A percentile compares a stretch with the other conserved stretches of the same genome.
phyloP scores from a whole-genome alignment of 345 rosid genomes.

The Populus davidiana region DNA sequence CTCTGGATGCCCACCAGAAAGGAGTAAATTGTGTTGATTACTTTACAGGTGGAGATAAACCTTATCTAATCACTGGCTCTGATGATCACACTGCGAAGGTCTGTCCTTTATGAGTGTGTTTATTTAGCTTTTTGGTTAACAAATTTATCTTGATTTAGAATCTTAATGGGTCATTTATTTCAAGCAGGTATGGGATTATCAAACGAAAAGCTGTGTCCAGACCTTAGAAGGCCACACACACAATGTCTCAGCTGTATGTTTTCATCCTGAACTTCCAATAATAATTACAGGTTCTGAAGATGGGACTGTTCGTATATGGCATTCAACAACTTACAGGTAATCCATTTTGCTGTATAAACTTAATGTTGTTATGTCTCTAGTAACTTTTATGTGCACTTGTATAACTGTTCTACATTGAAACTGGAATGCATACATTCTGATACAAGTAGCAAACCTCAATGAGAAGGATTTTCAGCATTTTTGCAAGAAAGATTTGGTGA shows the following conservation, averaged over 20 bases:
- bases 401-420: background rate
- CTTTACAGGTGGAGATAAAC: constrained; percentile 94
- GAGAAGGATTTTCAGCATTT: background rate
- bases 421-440: background rate
- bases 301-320: constrained; percentile 81
- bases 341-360: background rate
- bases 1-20: constrained; percentile 92
- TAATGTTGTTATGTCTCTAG: background rate
- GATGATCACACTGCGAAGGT: constrained; percentile 98
- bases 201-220: constrained; percentile 78
- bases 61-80: constrained; percentile 85
- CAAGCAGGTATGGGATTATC: constrained; percentile 78
- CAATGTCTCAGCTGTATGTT: constrained; percentile 77
- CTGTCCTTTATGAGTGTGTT: background rate
- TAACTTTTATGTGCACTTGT: background rate
- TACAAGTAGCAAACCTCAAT: background rate
- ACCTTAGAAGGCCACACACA: constrained; percentile 82
- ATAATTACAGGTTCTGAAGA: constrained; percentile 87
- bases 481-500: background rate
- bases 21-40: constrained; percentile 92
- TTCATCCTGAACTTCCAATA: constrained; percentile 82
- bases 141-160: background rate
- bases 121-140: background rate
- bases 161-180: constrained; percentile 1
- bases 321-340: constrained; percentile 77